Percentiles rank a stretch among this genome's conserved stretches.
Conservation (phyloP, 1,284 basidiomycete species). For the Moesziomyces sp. region DNA sequence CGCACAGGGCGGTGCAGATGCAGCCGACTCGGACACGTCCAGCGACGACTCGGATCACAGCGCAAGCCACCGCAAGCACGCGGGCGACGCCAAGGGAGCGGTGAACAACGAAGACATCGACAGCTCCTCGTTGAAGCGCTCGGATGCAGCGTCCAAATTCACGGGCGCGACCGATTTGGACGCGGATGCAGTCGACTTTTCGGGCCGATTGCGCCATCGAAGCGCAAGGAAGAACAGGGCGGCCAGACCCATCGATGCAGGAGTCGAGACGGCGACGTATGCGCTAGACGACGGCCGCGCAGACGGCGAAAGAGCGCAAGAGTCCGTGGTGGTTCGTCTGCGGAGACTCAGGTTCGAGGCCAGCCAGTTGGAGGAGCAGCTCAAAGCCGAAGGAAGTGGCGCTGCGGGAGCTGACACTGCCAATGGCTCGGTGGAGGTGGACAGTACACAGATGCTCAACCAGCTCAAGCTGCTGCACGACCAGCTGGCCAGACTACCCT, state of each 20-base stretch:
- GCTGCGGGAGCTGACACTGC: neutral
- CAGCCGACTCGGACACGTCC: conserved; percentile 14
- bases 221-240: conserved; percentile 1
- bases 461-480: conserved; percentile 37
- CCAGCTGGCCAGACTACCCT: conserved; percentile 25
- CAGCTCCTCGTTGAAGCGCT: conserved; percentile 11
- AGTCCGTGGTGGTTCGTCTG: conserved; percentile 35
- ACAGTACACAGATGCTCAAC: conserved; percentile 18
- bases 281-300: conserved; percentile 5
- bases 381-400: conserved; percentile 4
- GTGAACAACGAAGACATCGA: conserved; percentile 27
- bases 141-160: conserved; percentile 36
- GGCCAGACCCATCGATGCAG: conserved; percentile 30
- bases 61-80: conserved; percentile 24
- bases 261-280: conserved; percentile 40
- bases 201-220: conserved; percentile 16
- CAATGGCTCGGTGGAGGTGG: conserved; percentile 5
- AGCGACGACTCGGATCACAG: conserved; percentile 26
- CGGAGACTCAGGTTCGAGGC: conserved; percentile 45
- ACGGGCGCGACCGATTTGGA: conserved; percentile 26
- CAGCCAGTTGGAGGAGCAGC: conserved; percentile 40
- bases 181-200: conserved; percentile 16
- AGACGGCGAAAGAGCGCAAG: neutral
- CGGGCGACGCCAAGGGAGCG: conserved; percentile 15
- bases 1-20: conserved; percentile 1